Conservation (phyloP, 371 early-diverging fungal genomes). For the Zancudomyces culisetae region DNA sequence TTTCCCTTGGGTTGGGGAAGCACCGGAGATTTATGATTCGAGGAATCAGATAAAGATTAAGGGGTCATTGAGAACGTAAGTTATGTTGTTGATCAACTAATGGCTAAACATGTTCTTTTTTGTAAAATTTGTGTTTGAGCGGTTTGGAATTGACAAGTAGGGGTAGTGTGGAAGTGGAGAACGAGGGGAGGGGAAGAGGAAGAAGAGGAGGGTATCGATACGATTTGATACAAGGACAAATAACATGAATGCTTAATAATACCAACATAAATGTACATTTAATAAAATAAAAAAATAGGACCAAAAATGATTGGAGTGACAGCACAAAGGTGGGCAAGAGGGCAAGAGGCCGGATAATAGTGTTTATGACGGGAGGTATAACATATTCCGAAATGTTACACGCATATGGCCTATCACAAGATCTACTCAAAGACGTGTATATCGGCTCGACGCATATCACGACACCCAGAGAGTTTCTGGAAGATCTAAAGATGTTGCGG, state of each 20-base stretch:
- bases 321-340: constrained; percentile 6
- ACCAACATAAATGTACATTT: no score
- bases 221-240: no score
- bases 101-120: no score
- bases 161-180: no score
- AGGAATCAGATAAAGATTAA: background rate
- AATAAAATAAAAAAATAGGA: no score
- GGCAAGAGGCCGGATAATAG: constrained; percentile 28
- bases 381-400: constrained; percentile 81
- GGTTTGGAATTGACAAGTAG: no score
- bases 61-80: background rate
- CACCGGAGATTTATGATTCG: background rate
- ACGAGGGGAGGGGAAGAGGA: no score
- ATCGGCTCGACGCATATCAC: constrained; percentile 41
- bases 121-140: no score
- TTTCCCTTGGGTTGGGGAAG: constrained; percentile 3
- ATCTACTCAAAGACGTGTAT: constrained; percentile 52
- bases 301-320: background rate
- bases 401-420: constrained; percentile 56
- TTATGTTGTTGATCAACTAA: no score
- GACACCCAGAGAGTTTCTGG: constrained; percentile 34
- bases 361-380: constrained; percentile 84
- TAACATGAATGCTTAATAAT: no score
- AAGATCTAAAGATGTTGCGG: constrained; percentile 6
- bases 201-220: no score